These are phyloP conservation scores for Dittrichia graveolens DNA, from an alignment of 129 eudicot genomes.

Conservation along the genomic window DNA sequence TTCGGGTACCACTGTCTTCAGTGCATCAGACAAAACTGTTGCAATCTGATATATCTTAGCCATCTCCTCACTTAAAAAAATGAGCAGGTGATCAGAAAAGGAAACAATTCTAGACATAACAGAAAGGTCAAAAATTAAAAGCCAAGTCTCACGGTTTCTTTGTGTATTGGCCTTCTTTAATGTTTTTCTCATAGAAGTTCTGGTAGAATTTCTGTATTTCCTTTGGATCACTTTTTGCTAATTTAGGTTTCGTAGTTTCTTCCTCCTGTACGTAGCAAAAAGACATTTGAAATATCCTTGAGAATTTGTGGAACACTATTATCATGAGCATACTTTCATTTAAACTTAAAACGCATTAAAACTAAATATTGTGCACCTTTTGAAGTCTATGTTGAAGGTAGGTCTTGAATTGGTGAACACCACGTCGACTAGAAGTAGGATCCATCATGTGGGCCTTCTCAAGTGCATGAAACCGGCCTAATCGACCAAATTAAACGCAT, in stretches of 20 bases:
- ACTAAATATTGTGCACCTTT: slow-evolving; percentile 46
- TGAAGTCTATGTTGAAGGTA: slow-evolving; percentile 80
- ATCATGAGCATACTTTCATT: slow-evolving; percentile 13
- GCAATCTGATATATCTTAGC: slow-evolving; percentile 96
- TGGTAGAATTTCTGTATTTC: slow-evolving; percentile 90
- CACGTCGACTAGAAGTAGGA: slow-evolving; percentile 83
- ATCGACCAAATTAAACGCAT: slow-evolving; percentile 29
- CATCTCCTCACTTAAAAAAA: slow-evolving; percentile 86
- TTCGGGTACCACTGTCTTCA: slow-evolving; percentile 76
- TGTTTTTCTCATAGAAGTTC: slow-evolving; percentile 71
- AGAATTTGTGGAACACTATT: slow-evolving; percentile 8
- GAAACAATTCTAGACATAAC: slow-evolving; percentile 3
- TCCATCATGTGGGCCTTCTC: slow-evolving; percentile 98
- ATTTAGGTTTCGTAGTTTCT: slow-evolving; percentile 47
- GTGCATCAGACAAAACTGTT: slow-evolving; percentile 85
- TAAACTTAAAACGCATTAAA: slow-evolving; percentile 7
- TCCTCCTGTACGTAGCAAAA: slow-evolving; percentile 81
- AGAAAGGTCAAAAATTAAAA: slow-evolving; percentile 17
- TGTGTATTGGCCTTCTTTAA: slow-evolving; percentile 80
- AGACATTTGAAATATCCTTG: slow-evolving; percentile 9
- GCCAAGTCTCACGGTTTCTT: slow-evolving; percentile 88
- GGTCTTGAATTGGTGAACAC: slow-evolving; percentile 95
- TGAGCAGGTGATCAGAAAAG: slow-evolving; percentile 12
- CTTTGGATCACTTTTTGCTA: slow-evolving; percentile 68
- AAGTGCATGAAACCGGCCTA: slow-evolving; percentile 97